A percentile compares a stretch with the other conserved stretches of the same genome.
These are phyloP conservation scores for Wickerhamiella lipophila DNA, from an alignment of 805 yeast genomes.

Conservation along the genomic window DNA sequence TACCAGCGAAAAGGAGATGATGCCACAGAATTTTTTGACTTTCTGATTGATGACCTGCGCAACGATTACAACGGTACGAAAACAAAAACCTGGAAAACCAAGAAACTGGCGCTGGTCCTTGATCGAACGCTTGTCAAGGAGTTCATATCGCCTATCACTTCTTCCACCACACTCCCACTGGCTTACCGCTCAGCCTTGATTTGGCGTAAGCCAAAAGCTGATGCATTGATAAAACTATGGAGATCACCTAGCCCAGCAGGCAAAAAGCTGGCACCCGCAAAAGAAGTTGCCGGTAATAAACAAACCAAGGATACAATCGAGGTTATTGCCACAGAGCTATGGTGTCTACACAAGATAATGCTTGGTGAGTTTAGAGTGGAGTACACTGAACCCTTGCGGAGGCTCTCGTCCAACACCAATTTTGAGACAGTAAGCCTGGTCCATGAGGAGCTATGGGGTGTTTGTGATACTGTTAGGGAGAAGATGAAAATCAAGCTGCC, in stretches of 20 bases:
- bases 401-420: neutral
- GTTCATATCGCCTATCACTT: neutral
- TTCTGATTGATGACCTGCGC: constrained; percentile 18
- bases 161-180: neutral
- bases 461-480: neutral
- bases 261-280: neutral
- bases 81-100: constrained; percentile 16
- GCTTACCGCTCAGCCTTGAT: neutral
- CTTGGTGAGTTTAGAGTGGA: neutral
- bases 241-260: neutral
- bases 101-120: neutral
- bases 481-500: neutral
- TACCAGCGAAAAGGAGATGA: neutral
- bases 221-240: neutral
- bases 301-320: neutral
- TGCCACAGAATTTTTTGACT: neutral
- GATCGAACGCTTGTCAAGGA: constrained; percentile 5
- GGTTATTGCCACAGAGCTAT: neutral
- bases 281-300: neutral
- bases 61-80: neutral
- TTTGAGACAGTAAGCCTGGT: neutral
- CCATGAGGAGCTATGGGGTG: neutral
- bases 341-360: neutral
- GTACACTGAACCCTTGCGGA: neutral
- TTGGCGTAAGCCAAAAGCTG: neutral